A percentile compares a stretch with the other conserved stretches of the same genome.
Conservation (phyloP, 306 rosid species). For the Datisca glomerata region DNA sequence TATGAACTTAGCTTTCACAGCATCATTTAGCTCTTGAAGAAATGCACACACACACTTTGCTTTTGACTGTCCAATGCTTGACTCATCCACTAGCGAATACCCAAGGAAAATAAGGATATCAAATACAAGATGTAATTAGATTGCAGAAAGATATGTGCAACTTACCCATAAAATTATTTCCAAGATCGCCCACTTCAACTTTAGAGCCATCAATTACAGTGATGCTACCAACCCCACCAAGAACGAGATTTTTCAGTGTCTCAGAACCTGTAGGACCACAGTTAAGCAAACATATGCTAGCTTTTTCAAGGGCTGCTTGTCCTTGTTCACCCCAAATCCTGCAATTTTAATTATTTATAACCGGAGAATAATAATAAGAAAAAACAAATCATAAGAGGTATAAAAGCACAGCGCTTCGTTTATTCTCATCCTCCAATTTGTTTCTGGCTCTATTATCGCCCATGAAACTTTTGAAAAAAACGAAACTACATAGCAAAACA, state of each 20-base stretch:
- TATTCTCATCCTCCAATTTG: too few species aligned
- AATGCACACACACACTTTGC: constrained; percentile 88
- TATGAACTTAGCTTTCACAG: constrained; percentile 87
- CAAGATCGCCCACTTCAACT: constrained; percentile 85
- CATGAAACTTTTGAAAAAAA: too few species aligned
- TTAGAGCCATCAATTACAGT: constrained; percentile 92
- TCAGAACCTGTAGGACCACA: constrained; percentile 99
- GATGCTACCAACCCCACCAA: constrained; percentile 95
- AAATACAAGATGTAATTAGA: constrained; percentile 3
- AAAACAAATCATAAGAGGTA: too few species aligned
- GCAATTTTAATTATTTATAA: background rate
- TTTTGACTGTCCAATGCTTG: constrained; percentile 80
- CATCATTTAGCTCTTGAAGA: constrained; percentile 95
- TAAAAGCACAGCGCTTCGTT: too few species aligned
- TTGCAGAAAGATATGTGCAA: background rate
- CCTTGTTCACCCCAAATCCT: constrained; percentile 13
- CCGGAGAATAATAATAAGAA: too few species aligned
- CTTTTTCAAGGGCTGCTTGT: constrained; percentile 8
- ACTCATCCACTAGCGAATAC: constrained; percentile 52
- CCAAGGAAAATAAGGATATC: constrained; percentile 1
- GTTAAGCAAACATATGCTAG: constrained; percentile 48
- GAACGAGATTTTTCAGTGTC: constrained; percentile 82
- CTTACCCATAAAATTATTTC: constrained; percentile 86
- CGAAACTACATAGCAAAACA: too few species aligned
- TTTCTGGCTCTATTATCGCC: too few species aligned